phyloP scores from a whole-genome alignment of 78 protist species.

The Carpediemonas membranifera region DNA sequence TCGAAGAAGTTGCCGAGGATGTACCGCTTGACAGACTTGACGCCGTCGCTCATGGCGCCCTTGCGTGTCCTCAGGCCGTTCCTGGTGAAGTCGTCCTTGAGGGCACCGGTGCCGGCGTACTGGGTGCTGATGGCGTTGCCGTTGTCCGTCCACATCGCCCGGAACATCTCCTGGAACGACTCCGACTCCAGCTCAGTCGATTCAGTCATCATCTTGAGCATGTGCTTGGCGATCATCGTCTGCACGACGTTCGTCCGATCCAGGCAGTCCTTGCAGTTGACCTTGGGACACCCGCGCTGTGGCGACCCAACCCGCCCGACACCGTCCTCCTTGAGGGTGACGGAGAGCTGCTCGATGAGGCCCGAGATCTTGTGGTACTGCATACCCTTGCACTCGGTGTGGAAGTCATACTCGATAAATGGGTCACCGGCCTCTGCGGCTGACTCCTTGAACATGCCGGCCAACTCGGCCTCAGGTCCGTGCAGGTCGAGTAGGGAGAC shows the following conservation, averaged over 20 bases:
- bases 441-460: too few relatives aligned
- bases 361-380: too few relatives aligned
- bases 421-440: too few relatives aligned
- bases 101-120: background rate
- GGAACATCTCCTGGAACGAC: background rate
- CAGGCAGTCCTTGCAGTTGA: conserved; percentile 20
- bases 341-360: too few relatives aligned
- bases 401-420: too few relatives aligned
- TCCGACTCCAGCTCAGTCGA: conserved; percentile 3
- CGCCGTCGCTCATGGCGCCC: background rate
- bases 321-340: too few relatives aligned
- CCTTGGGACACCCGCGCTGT: conserved; percentile 3
- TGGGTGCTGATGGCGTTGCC: background rate
- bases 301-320: background rate
- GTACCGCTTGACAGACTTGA: background rate
- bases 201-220: too few relatives aligned
- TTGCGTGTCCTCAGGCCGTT: background rate
- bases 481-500: too few relatives aligned
- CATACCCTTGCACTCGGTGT: too few relatives aligned
- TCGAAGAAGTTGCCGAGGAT: background rate
- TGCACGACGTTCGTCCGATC: conserved; percentile 10
- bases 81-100: background rate
- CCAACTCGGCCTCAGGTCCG: too few relatives aligned
- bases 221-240: background rate
- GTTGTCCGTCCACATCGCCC: background rate